Conservation (phyloP, 2,329 filamentous ascomycete genomes). For the Fusarium buxicola region DNA sequence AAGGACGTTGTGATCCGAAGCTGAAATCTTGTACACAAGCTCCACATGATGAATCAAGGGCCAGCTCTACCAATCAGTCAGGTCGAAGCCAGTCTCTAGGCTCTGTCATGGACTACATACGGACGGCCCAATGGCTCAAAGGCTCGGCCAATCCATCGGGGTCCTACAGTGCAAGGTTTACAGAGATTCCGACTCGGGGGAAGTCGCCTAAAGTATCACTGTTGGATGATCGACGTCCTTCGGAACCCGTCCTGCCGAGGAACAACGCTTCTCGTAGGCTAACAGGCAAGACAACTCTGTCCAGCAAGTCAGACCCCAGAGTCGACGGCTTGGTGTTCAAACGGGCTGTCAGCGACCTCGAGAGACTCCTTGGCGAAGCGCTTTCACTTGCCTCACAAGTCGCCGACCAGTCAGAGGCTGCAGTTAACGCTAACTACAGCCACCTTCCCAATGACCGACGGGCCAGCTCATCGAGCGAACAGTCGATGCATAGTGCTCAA, state of each 20-base stretch:
- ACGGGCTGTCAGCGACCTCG: conserved; percentile 56
- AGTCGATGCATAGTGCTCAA: conserved; percentile 15
- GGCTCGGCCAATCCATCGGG: conserved; percentile 47
- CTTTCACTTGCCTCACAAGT: conserved; percentile 57
- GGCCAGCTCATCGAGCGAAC: conserved; percentile 2
- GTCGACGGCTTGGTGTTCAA: conserved; percentile 50
- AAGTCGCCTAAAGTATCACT: conserved; percentile 17
- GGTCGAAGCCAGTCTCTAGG: conserved; percentile 42
- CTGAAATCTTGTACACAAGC: conserved; percentile 14
- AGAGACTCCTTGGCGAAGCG: conserved; percentile 60
- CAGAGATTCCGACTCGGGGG: conserved; percentile 40
- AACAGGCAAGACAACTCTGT: conserved; percentile 31
- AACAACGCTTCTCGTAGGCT: conserved; percentile 30
- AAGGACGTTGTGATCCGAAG: conserved; percentile 4
- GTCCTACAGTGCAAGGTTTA: conserved; percentile 44
- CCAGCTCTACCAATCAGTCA: conserved; percentile 16
- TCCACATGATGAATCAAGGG: not conserved
- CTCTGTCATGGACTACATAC: conserved; percentile 49
- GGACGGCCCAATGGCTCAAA: conserved; percentile 51
- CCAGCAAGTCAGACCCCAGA: conserved; percentile 36
- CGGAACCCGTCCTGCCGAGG: conserved; percentile 38
- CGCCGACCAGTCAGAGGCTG: conserved; percentile 48
- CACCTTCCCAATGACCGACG: conserved; percentile 21
- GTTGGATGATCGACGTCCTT: conserved; percentile 33
- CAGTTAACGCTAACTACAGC: conserved; percentile 20